Conservation (phyloP, 345 rosid genomes). For the Aquilaria yunnanensis region DNA sequence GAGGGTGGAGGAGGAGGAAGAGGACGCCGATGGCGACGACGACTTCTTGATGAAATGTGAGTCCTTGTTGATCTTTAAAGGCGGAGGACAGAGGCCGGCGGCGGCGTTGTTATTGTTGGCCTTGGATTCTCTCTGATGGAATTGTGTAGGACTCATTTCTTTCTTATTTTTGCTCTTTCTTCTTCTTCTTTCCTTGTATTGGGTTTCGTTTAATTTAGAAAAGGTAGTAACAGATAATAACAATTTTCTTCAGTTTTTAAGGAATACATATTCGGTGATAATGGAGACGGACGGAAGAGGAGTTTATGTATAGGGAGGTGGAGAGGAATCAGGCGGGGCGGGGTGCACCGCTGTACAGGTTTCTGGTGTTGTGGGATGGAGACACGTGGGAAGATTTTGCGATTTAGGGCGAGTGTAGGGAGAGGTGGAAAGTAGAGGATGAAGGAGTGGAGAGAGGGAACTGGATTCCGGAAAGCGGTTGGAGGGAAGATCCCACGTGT, state of each 20-base stretch:
- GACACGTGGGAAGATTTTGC: neutral
- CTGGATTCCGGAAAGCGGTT: constrained; percentile 3
- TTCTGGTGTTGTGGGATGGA: neutral
- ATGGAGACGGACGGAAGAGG: neutral
- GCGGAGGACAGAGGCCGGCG: constrained; percentile 16
- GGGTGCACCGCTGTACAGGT: neutral
- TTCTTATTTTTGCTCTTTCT: neutral
- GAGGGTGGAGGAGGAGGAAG: constrained; percentile 30
- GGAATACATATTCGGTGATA: too few species aligned
- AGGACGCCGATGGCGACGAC: constrained; percentile 20
- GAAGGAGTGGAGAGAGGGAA: neutral
- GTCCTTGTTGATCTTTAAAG: constrained; percentile 38
- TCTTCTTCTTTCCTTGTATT: neutral
- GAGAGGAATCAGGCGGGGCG: neutral
- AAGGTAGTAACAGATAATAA: too few species aligned
- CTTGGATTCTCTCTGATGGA: constrained; percentile 16
- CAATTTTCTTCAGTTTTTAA: too few species aligned
- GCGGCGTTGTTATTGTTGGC: neutral
- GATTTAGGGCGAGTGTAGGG: neutral
- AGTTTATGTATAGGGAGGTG: neutral
- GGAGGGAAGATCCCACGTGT: constrained; percentile 3
- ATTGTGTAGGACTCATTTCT: constrained; percentile 30
- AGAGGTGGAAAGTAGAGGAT: too few species aligned
- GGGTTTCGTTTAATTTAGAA: neutral
- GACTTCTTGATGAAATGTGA: constrained; percentile 52